A percentile compares a stretch with the other conserved stretches of the same genome.
Conservation (phyloP, 805 yeast genomes). For the Myxozyma neotropica region DNA sequence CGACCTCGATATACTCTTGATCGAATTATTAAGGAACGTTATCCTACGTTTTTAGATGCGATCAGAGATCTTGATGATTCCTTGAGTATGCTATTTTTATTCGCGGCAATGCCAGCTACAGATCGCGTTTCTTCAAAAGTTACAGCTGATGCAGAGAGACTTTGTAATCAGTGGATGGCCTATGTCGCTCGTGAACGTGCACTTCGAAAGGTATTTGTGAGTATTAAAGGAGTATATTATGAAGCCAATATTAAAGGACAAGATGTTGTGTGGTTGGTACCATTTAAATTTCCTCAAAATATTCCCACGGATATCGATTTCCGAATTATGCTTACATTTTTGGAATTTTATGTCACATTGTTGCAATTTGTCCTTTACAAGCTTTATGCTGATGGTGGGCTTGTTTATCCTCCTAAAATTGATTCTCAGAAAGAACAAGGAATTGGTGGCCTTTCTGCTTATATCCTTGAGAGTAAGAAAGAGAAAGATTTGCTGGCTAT, state of each 20-base stretch:
- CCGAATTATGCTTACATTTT: constrained; percentile 93
- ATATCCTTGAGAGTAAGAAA: constrained; percentile 58
- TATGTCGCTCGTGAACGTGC: constrained; percentile 82
- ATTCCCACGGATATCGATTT: constrained; percentile 94
- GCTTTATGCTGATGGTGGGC: constrained; percentile 79
- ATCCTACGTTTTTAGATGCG: constrained; percentile 92
- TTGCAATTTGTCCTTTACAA: constrained; percentile 84
- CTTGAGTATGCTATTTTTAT: constrained; percentile 88
- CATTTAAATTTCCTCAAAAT: constrained; percentile 94
- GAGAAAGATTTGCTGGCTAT: constrained; percentile 34
- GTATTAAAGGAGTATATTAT: constrained; percentile 96
- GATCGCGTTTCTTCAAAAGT: constrained; percentile 76
- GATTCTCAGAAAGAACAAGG: constrained; percentile 74
- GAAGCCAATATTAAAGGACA: constrained; percentile 89
- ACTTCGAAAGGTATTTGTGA: constrained; percentile 86
- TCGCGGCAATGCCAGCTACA: constrained; percentile 93
- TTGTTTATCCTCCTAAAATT: constrained; percentile 89
- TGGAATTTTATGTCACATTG: constrained; percentile 92
- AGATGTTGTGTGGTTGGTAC: constrained; percentile 93
- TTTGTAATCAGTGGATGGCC: constrained; percentile 95
- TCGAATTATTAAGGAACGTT: constrained; percentile 89
- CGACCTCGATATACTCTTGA: constrained; percentile 86
- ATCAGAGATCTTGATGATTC: constrained; percentile 93
- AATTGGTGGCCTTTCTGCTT: constrained; percentile 86
- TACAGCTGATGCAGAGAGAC: constrained; percentile 81